Evolutionary conservation across 441 rosid species (phyloP), one percentile per base, ranked within the genome.

Genomic region (Euphorbia corollata): DNA sequence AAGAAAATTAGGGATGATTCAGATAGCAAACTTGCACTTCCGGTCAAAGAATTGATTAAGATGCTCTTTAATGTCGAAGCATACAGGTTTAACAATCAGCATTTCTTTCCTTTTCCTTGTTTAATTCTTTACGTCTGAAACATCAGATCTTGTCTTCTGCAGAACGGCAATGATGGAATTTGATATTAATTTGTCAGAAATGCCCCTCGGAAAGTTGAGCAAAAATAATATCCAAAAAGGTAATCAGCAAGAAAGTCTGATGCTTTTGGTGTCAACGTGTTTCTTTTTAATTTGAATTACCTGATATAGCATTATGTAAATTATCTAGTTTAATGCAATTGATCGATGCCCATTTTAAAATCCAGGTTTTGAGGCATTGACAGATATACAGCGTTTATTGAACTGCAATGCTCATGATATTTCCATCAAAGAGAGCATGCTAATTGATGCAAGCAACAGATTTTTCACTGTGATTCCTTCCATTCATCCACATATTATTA

Each of bases 131-230:
- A 34, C 66, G 18, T 59, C 41, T 68, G 51, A 74, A 70, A 55
- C 55, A 48, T 18, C 12, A 63, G 61, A 50, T 70, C 54, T 76
- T 73, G 67, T 61, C 41, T 74, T 75, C 61, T 79, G 77, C 87
- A 95, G 97, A 84, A 86, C 91, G 78, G 97, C 98, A 65, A 91
- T 90, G 99, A 83, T 86, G 97, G 99, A 91, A 83, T 94, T 89
- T 61, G 88, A 91, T 82, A 94, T 91, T 71, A 91, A 94, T 67
- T 86, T 91, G 96, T 84, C 87, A 38, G 99, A 91, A 88, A 94
- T 94, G 97, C 99, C 96, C 13, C 97, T 89, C 64, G 99, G 97
- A 80, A 94, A 91, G 68, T 83, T 94, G 79, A 94, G 99, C 81
- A 91, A 89, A 83, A 80, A 59, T 69, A 89, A 91, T 77, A 91